Evolutionary conservation across 257 asterid genomes (phyloP).

Genomic region (Asclepias syriaca): DNA sequence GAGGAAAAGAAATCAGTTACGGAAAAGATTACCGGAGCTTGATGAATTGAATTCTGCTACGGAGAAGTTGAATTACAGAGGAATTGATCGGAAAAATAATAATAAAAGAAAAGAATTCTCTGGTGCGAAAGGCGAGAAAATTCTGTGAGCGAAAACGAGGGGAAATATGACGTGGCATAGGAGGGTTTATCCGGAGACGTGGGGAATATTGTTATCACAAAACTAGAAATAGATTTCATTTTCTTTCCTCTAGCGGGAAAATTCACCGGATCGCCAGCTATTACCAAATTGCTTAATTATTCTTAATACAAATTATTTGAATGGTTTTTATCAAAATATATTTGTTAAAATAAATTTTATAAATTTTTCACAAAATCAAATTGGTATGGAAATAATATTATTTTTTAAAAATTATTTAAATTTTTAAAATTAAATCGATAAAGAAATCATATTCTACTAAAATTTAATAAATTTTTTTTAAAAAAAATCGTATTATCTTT

Average conservation of each 20-base stretch:
- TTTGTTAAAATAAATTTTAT: too few species aligned
- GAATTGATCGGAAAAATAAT: slow-evolving; percentile 1
- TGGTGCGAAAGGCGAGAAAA: not conserved
- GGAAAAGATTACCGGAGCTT: not conserved
- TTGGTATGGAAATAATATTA: too few species aligned
- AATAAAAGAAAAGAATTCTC: not conserved
- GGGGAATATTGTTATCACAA: slow-evolving; percentile 47
- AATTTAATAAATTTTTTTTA: too few species aligned
- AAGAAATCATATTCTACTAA: too few species aligned
- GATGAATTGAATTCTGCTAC: not conserved
- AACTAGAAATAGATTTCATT: not conserved
- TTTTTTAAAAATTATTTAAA: too few species aligned
- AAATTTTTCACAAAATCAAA: too few species aligned
- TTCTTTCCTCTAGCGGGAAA: not conserved
- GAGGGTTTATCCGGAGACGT: slow-evolving; percentile 49
- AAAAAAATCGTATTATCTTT: too few species aligned
- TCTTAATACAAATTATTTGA: too few species aligned
- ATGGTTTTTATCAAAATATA: too few species aligned
- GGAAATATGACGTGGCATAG: slow-evolving; percentile 25
- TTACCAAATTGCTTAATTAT: too few species aligned
- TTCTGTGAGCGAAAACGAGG: not conserved
- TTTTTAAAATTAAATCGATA: too few species aligned
- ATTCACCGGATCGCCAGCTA: not conserved
- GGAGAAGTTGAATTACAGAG: not conserved
- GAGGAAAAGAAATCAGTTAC: slow-evolving; percentile 6